Evolutionary conservation across 176 grass and related monocot genomes (phyloP), one percentile per base, ranked within the genome.

Genomic region (Dactylis glomerata): DNA sequence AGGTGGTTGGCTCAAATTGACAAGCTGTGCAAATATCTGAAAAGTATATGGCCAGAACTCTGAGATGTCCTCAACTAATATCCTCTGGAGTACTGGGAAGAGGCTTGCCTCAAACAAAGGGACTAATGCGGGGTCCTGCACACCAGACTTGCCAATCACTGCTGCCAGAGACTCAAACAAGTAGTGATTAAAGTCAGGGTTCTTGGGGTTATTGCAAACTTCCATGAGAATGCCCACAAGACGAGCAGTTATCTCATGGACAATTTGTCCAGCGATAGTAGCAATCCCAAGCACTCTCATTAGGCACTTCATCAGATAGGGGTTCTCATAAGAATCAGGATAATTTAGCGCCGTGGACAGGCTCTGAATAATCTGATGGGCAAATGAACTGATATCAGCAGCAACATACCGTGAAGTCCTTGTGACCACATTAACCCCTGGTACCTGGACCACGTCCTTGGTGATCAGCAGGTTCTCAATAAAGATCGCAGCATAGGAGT

Each of bases 31-130:
- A 19, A 98, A 95, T 93, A 98, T 95, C 83, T 98, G 93, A 81
- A 98, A 95, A 19, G 89, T 89, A 74, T 98, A 98, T 32, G 96
- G 86, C 96, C 96, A 98, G 85, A 98, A 98, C 89, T 98, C 96
- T 68, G 89, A 83, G 73, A 98, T 95, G 70, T 98, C 96, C 32
- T 98, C 83, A 38, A 90, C 96, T 81, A 98, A 88, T 65, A 98
- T 98, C 75, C 92, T 95, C 87, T 98, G 90, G 52, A 98, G 89
- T 14, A 90, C 93, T 24, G 91, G 96, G 81, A 98, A 98, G 63
- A 95, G 81, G 66, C 81, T 83, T 16, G 89, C 85, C 79, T 98
- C 96, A 87, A 98, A 98, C 27, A 81, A 44, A 50, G 67, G 87
- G 55, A 98, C 66, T 30, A 98, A 65, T 45, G 87, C 15, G 52